Percentiles rank a stretch among this genome's conserved stretches.
Conservation (phyloP, 2,329 filamentous ascomycete species). For the Penicillium aurantiogriseum region DNA sequence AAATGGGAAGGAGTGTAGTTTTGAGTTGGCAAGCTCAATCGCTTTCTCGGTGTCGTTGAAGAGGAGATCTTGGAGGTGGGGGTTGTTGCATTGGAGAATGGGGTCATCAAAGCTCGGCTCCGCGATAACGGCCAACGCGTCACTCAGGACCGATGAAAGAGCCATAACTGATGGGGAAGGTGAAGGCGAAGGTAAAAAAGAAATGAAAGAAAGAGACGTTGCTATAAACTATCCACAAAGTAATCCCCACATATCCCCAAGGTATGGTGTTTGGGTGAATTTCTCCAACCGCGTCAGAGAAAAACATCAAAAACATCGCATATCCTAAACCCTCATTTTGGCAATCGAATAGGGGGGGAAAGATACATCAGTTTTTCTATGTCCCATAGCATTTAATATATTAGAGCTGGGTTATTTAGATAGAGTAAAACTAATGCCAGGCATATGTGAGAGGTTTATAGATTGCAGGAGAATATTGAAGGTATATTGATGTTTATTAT, state of each 20-base stretch:
- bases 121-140: slow-evolving; percentile 30
- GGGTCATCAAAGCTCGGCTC: slow-evolving; percentile 34
- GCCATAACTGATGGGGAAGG: slow-evolving; percentile 12
- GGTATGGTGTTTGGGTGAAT: background rate
- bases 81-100: slow-evolving; percentile 36
- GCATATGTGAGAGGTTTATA: background rate
- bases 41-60: slow-evolving; percentile 41
- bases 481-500: background rate
- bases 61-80: slow-evolving; percentile 22
- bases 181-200: background rate
- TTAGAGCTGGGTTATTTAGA: background rate
- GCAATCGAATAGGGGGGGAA: background rate
- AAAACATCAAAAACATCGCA: background rate
- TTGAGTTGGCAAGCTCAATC: slow-evolving; percentile 51
- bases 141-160: slow-evolving; percentile 24
- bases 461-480: background rate
- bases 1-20: slow-evolving; percentile 57
- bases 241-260: background rate
- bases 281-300: background rate
- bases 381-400: background rate
- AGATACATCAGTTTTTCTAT: background rate
- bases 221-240: background rate
- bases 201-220: background rate
- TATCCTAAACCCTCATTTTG: background rate
- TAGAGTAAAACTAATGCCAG: background rate